These are phyloP conservation scores for Microcyclosporella mali DNA, from an alignment of 2,329 filamentous ascomycete genomes.

Conservation along the genomic window DNA sequence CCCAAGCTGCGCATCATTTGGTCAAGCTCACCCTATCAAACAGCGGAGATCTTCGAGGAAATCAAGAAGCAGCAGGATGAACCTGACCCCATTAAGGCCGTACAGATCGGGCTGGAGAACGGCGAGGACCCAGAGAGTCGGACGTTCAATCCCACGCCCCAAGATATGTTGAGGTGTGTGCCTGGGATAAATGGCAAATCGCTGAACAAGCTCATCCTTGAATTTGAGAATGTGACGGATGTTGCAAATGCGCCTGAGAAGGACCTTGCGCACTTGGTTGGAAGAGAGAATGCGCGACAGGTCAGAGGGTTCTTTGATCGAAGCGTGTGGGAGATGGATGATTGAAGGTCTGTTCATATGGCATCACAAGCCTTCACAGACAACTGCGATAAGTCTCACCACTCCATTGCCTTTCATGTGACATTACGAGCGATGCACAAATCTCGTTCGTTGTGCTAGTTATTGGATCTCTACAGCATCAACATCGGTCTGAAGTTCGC, in stretches of 20 bases:
- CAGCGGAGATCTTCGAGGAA: conserved; percentile 91
- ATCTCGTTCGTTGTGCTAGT: too few relatives aligned
- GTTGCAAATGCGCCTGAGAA: conserved; percentile 77
- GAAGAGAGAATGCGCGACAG: conserved; percentile 67
- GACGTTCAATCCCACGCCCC: conserved; percentile 74
- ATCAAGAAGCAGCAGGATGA: conserved; percentile 86
- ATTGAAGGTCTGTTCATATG: conserved; percentile 13
- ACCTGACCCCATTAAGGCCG: conserved; percentile 82
- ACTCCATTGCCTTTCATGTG: background rate
- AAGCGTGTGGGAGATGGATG: conserved; percentile 48
- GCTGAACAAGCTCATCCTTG: conserved; percentile 63
- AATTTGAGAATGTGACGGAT: conserved; percentile 70
- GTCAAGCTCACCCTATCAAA: conserved; percentile 90
- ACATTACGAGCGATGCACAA: too few relatives aligned
- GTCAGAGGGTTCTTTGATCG: conserved; percentile 76
- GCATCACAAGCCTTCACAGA: background rate
- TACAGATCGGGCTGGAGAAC: conserved; percentile 69
- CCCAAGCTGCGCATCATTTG: conserved; percentile 86
- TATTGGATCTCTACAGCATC: too few relatives aligned
- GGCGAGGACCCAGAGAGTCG: conserved; percentile 51
- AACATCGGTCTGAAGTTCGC: too few relatives aligned
- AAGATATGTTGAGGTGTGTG: conserved; percentile 82
- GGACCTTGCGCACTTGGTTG: conserved; percentile 68
- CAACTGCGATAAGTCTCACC: background rate
- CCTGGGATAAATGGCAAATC: conserved; percentile 80